Conservation (phyloP, 2,329 filamentous ascomycete genomes). For the Botrytis porri region DNA sequence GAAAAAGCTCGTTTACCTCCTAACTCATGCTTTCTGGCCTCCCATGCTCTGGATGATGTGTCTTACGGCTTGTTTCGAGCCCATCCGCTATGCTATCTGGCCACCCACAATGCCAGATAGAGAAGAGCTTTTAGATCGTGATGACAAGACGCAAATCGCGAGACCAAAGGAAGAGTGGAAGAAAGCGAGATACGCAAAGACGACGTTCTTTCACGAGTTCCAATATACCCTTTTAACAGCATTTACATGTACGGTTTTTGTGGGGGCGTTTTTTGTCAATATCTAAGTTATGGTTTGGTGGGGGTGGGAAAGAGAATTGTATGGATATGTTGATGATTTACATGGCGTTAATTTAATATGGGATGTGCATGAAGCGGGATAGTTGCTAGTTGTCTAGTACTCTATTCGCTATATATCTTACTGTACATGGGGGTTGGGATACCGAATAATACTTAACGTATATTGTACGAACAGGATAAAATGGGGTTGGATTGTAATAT, state of each 20-base stretch:
- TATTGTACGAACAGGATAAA: not conserved
- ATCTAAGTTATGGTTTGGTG: not conserved
- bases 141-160: constrained; percentile 53
- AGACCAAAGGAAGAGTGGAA: constrained; percentile 50
- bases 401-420: not conserved
- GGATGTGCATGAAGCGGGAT: not conserved
- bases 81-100: constrained; percentile 58
- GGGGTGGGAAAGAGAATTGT: not conserved
- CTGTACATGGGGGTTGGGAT: not conserved
- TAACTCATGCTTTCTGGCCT: constrained; percentile 62
- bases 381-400: not conserved
- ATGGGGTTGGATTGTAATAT: not conserved
- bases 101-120: constrained; percentile 57
- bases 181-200: constrained; percentile 53
- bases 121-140: constrained; percentile 54
- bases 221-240: constrained; percentile 51
- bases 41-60: constrained; percentile 49
- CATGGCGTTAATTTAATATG: not conserved
- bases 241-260: constrained; percentile 51
- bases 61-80: constrained; percentile 44
- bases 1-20: constrained; percentile 43
- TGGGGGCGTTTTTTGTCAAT: constrained; percentile 17
- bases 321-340: not conserved
- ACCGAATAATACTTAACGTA: not conserved
- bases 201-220: constrained; percentile 55